Evolutionary conservation across 768 basidiomycete genomes (phyloP).

Genomic region (Trametes meyenii): DNA sequence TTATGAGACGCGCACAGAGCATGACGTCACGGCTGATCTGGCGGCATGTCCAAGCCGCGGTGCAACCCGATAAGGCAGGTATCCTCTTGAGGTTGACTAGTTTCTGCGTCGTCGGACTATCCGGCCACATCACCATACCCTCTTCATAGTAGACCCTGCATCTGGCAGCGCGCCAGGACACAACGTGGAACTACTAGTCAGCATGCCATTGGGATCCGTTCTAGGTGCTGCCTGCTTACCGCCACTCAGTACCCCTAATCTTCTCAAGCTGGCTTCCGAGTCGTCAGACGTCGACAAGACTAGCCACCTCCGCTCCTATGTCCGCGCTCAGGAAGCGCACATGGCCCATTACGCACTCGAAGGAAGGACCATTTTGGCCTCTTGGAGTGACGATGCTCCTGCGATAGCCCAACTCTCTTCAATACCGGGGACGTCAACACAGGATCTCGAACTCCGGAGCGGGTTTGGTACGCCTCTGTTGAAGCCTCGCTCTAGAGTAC

Average conservation of each 20-base stretch:
- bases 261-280: slow-evolving; percentile 13
- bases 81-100: not conserved
- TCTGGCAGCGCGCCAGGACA: too few relatives aligned
- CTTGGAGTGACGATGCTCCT: slow-evolving; percentile 23
- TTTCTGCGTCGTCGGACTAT: too few relatives aligned
- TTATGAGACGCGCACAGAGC: too few relatives aligned
- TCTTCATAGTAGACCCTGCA: too few relatives aligned
- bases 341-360: slow-evolving; percentile 47
- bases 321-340: slow-evolving; percentile 52
- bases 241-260: slow-evolving; percentile 15
- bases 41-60: not conserved
- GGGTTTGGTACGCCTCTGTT: slow-evolving; percentile 22
- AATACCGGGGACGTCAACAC: not conserved
- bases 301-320: slow-evolving; percentile 47
- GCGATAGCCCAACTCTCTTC: not conserved
- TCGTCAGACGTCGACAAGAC: slow-evolving; percentile 42
- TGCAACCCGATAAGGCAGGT: not conserved
- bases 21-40: slow-evolving; percentile 9
- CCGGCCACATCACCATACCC: too few relatives aligned
- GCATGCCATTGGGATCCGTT: not conserved
- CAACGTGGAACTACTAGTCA: not conserved
- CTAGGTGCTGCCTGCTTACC: not conserved
- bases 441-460: slow-evolving; percentile 9
- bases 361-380: slow-evolving; percentile 31
- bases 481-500: slow-evolving; percentile 18